Conservation (phyloP, 1,284 basidiomycete genomes). For the Takashimella tepidaria region DNA sequence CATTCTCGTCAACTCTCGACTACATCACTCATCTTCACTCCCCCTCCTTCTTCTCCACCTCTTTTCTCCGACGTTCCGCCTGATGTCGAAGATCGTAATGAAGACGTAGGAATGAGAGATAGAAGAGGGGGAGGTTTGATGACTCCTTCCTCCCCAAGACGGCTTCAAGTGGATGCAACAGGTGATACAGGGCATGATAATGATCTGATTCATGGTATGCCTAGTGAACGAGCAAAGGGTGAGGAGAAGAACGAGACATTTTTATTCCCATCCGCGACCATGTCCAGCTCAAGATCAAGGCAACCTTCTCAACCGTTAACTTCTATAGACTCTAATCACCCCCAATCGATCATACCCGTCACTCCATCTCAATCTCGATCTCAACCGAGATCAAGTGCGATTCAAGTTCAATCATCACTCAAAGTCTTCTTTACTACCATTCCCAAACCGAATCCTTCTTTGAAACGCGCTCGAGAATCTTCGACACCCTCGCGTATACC, state of each 20-base stretch:
- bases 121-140: neutral
- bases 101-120: neutral
- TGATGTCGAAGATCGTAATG: neutral
- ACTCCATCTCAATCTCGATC: neutral
- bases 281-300: neutral
- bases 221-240: no score
- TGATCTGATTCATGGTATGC: no score
- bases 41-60: neutral
- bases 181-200: no score
- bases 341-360: neutral
- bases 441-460: conserved; percentile 3
- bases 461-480: conserved; percentile 11
- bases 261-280: neutral
- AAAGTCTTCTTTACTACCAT: conserved; percentile 32
- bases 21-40: no score
- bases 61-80: neutral
- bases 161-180: no score
- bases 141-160: no score
- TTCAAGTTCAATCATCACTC: conserved; percentile 19
- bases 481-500: conserved; percentile 1
- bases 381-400: neutral
- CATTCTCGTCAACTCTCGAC: no score
- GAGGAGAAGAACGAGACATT: no score
- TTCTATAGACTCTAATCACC: no score
- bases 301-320: no score